Evolutionary conservation across 1,284 basidiomycete genomes (phyloP).

Genomic region (Malassezia furfur): DNA sequence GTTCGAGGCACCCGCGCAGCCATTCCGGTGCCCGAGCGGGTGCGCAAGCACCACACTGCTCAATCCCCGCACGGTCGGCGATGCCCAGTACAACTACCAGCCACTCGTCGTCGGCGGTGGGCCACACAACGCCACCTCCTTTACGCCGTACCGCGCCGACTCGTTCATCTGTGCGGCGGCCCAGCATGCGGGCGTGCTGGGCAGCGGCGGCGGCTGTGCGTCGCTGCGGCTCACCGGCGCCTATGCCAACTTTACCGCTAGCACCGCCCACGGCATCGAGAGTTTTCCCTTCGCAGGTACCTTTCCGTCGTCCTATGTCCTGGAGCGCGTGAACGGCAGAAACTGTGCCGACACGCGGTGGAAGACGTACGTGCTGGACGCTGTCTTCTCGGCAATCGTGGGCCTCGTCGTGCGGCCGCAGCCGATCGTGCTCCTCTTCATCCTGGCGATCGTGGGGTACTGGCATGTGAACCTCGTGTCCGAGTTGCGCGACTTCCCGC

Average conservation of each 20-base stretch:
- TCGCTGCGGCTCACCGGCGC: constrained; percentile 61
- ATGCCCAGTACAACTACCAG: constrained; percentile 58
- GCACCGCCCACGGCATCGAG: constrained; percentile 58
- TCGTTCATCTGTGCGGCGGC: constrained; percentile 76
- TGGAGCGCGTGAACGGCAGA: constrained; percentile 50
- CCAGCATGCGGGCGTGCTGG: constrained; percentile 61
- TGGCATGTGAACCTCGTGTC: constrained; percentile 77
- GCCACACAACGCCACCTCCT: constrained; percentile 48
- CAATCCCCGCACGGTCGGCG: constrained; percentile 67
- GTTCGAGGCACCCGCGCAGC: constrained; percentile 54
- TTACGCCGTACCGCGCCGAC: constrained; percentile 61
- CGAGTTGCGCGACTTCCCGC: constrained; percentile 57
- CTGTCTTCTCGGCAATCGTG: constrained; percentile 56
- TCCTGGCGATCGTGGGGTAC: constrained; percentile 69
- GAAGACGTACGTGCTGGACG: constrained; percentile 38
- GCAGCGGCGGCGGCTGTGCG: constrained; percentile 67
- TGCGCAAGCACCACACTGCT: constrained; percentile 62
- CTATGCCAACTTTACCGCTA: constrained; percentile 61
- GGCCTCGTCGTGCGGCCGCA: constrained; percentile 66
- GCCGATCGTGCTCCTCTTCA: constrained; percentile 57
- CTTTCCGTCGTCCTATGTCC: constrained; percentile 60
- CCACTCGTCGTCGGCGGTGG: constrained; percentile 76
- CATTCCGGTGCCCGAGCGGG: constrained; percentile 70
- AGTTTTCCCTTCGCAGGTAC: constrained; percentile 64
- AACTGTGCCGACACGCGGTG: constrained; percentile 64